Percentiles rank a stretch among this genome's conserved stretches.
Evolutionary conservation across 2,329 filamentous ascomycete genomes (phyloP).

Genomic region (Hymenoscyphus repandus): DNA sequence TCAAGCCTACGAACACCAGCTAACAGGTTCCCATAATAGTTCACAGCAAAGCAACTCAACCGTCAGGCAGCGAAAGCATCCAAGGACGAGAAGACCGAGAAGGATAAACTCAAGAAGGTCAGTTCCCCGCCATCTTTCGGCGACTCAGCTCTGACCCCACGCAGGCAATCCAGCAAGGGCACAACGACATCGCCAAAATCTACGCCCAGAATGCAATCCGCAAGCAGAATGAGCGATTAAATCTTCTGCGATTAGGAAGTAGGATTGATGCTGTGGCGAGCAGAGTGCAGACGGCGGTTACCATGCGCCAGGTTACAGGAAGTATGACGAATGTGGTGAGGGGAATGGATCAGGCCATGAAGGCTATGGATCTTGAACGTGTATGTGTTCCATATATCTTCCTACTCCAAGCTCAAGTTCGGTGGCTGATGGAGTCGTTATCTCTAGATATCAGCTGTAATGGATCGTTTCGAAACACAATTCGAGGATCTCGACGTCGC

Average conservation of each 20-base stretch:
- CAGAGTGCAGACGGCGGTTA: constrained; percentile 57
- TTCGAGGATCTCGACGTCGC: constrained; percentile 46
- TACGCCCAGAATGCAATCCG: constrained; percentile 59
- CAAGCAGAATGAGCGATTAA: constrained; percentile 57
- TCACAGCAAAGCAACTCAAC: constrained; percentile 59
- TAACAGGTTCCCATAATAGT: constrained; percentile 34
- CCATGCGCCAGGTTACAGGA: constrained; percentile 37
- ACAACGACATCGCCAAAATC: constrained; percentile 56
- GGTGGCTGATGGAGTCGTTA: neutral
- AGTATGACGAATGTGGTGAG: constrained; percentile 35
- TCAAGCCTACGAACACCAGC: too few relatives aligned
- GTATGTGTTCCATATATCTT: constrained; percentile 31
- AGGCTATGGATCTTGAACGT: constrained; percentile 58
- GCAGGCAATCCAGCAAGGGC: constrained; percentile 54
- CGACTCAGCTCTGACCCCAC: neutral
- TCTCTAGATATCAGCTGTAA: constrained; percentile 54
- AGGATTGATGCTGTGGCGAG: constrained; percentile 55
- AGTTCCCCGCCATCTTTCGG: neutral
- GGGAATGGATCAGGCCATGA: constrained; percentile 58
- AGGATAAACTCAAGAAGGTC: constrained; percentile 57
- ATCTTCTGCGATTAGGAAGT: constrained; percentile 50
- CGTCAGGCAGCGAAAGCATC: constrained; percentile 55
- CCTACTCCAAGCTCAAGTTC: neutral
- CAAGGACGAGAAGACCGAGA: constrained; percentile 56
- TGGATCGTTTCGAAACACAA: constrained; percentile 59